Base-by-base conservation (phyloP, 1,284 basidiomycete genomes). In the Pascua sp. region DNA sequence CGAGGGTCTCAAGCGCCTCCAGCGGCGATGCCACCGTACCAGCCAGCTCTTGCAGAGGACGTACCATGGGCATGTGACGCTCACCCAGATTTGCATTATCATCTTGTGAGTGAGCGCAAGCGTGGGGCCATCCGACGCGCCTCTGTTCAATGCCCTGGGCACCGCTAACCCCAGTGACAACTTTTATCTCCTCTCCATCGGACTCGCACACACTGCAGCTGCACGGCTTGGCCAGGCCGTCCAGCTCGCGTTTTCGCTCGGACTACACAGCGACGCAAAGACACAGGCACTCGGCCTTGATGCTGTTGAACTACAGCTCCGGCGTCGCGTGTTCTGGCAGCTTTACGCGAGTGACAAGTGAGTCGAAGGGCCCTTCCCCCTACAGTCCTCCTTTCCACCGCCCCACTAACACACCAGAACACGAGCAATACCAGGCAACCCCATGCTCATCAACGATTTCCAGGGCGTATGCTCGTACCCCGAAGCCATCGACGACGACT, bases 281-380 rank as follows among this genome's bases (percentile, higher is more conserved):
- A 75, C 70, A 5, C 60, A 61, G n/a, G 59, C 67, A 2, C 61
- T 73, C 5, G 71, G 68, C 0, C 62, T 75, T 36, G 72, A 77
- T 52, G 60, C 67, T 2, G 70, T 77, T 39, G 72, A 77, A 52
- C 55, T 74, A 9, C 74, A 77, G 53, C 60, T 77, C 15, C 58
- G 76, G 13, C 64, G 73, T 42, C 56, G 76, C 36, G 73, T 75
- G 16, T 77, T 80, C 75, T 94, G 91, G 45, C 90, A 82, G 62
- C 91, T 78, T 74, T 92, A 93, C 49, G 89, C 85, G 51, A 90
- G 85, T 38, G 78, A 75, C 90, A 89, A 93, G 60, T 83, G 38
- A 46, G 56, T n/a, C n/a, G n/a, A n/a, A n/a, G 24, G 24, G n/a
- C n/a, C n/a, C n/a, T n/a, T n/a, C n/a, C n/a, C n/a, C n/a, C n/a